Evolutionary conservation across 2,329 filamentous ascomycete species (phyloP).

Genomic region (Grosmannia huntii): DNA sequence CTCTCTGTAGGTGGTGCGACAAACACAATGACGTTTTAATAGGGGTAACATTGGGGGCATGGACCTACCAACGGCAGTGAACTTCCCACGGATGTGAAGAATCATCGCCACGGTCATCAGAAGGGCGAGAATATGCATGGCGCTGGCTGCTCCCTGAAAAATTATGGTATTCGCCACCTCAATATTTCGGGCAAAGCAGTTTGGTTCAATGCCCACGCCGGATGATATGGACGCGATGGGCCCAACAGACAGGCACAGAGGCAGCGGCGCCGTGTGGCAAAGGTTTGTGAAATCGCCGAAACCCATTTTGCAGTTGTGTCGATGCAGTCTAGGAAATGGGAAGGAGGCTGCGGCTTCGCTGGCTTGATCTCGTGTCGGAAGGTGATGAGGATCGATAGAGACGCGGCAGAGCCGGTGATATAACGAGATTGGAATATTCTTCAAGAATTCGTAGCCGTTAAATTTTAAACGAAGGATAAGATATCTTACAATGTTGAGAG

Average conservation of each 20-base stretch:
- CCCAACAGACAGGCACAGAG: slow-evolving; percentile 77
- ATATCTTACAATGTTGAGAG: no score
- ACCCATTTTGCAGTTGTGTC: slow-evolving; percentile 43
- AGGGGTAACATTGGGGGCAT: no score
- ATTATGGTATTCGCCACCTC: slow-evolving; percentile 97
- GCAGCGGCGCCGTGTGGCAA: slow-evolving; percentile 74
- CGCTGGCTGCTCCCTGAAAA: slow-evolving; percentile 82
- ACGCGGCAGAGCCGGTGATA: background rate
- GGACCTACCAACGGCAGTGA: slow-evolving; percentile 81
- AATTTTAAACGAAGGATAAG: background rate
- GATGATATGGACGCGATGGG: slow-evolving; percentile 54
- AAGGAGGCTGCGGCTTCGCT: background rate
- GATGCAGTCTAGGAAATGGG: background rate
- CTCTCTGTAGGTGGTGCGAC: background rate
- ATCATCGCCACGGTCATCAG: slow-evolving; percentile 97
- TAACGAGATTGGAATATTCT: background rate
- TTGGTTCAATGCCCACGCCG: slow-evolving; percentile 68
- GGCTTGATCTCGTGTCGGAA: background rate
- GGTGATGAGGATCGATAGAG: background rate
- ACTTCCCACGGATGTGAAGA: slow-evolving; percentile 90
- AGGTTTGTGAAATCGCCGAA: slow-evolving; percentile 86
- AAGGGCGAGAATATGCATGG: slow-evolving; percentile 83
- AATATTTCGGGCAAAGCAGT: slow-evolving; percentile 89
- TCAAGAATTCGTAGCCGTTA: background rate
- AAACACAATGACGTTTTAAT: background rate